A percentile compares a stretch with the other conserved stretches of the same genome.
Conservation (phyloP, 1,139 yeast genomes). For the Candida labiduridarum region DNA sequence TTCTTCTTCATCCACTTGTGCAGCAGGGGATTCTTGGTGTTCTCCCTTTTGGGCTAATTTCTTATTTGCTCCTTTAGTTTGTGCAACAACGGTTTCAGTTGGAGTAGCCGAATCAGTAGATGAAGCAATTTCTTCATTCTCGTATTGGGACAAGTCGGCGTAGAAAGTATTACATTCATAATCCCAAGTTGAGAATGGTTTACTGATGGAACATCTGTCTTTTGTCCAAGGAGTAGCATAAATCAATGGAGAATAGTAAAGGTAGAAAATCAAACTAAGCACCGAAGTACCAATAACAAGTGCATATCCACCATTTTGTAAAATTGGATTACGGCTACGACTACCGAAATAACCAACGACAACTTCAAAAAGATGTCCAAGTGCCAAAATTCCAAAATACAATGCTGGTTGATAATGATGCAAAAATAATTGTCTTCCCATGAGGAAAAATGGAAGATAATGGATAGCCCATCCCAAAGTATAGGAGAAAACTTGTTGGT, state of each 20-base stretch:
- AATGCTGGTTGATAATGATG: conserved; percentile 93
- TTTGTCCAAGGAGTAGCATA: conserved; percentile 87
- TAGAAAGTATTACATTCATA: conserved; percentile 72
- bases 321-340: conserved; percentile 25
- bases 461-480: conserved; percentile 84
- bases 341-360: conserved; percentile 48
- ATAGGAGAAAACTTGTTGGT: conserved; percentile 67
- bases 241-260: conserved; percentile 69
- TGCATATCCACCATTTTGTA: conserved; percentile 42
- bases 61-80: conserved; percentile 18
- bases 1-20: conserved; percentile 15
- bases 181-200: conserved; percentile 75
- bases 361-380: conserved; percentile 82
- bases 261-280: conserved; percentile 57
- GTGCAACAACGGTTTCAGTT: conserved; percentile 16
- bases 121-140: conserved; percentile 13
- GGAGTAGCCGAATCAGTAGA: conserved; percentile 19
- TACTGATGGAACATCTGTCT: conserved; percentile 60
- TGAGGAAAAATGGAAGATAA: conserved; percentile 83
- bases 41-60: conserved; percentile 13
- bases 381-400: conserved; percentile 82
- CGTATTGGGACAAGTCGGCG: conserved; percentile 29
- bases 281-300: conserved; percentile 52
- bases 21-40: conserved; percentile 14
- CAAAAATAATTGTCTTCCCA: conserved; percentile 92